Conservation (phyloP, 108 stramenopile species). For the Epithemia pelagica region DNA sequence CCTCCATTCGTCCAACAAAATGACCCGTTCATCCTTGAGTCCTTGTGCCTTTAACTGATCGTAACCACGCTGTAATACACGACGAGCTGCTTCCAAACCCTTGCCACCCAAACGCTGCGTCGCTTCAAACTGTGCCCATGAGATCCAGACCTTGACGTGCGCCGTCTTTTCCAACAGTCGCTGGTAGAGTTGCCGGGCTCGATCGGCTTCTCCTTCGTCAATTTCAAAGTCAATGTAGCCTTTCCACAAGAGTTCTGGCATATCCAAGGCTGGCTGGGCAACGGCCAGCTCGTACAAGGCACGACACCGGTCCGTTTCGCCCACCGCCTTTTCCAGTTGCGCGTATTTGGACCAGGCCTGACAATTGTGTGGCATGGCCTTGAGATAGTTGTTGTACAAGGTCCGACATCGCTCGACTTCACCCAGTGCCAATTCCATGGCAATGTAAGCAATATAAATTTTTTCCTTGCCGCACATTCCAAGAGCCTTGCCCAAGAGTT, state of each 20-base stretch:
- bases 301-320: conserved; percentile 89
- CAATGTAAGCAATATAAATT: conserved; percentile 91
- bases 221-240: conserved; percentile 98
- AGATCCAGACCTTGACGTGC: conserved; percentile 93
- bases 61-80: conserved; percentile 80
- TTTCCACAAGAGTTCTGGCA: conserved; percentile 98
- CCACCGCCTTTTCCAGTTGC: conserved; percentile 87
- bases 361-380: conserved; percentile 87
- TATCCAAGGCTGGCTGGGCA: conserved; percentile 86
- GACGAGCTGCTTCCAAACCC: conserved; percentile 65
- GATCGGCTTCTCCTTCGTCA: conserved; percentile 67
- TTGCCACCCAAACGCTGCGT: conserved; percentile 36
- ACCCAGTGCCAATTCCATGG: conserved; percentile 92
- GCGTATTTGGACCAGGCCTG: conserved; percentile 90
- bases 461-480: conserved; percentile 92
- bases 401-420: conserved; percentile 96
- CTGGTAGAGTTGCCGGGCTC: conserved; percentile 82
- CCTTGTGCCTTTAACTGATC: conserved; percentile 77
- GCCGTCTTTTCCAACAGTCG: conserved; percentile 88
- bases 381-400: conserved; percentile 91
- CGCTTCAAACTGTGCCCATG: conserved; percentile 75
- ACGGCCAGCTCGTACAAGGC: conserved; percentile 96
- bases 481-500: conserved; percentile 89
- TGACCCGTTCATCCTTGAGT: conserved; percentile 87
- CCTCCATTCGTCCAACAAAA: conserved; percentile 94